Percentiles rank a stretch among this genome's conserved stretches.
Conservation (phyloP, 139 green algal genomes). For the Micractinium sp. region DNA sequence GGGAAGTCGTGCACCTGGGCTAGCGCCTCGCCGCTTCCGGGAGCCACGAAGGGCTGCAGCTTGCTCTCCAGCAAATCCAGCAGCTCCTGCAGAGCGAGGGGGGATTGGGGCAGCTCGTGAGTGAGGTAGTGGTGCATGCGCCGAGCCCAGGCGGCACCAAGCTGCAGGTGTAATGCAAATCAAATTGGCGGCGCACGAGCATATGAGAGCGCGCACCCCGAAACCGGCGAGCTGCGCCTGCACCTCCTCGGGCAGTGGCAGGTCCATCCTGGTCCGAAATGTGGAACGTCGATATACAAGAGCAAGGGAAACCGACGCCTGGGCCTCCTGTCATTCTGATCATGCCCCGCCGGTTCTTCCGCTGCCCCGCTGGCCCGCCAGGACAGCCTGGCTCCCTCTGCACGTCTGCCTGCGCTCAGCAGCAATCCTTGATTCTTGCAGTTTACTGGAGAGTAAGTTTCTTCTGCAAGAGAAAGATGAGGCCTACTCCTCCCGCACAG, state of each 20-base stretch:
- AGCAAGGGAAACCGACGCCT: background rate
- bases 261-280: conserved; percentile 2
- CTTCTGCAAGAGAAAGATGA: no score
- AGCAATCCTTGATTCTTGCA: no score
- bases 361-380: no score
- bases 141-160: background rate
- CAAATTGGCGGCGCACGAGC: background rate
- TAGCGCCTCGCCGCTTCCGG: background rate
- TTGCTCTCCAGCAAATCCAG: conserved; percentile 22
- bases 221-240: conserved; percentile 3
- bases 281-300: background rate
- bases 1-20: background rate
- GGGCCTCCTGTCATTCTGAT: no score
- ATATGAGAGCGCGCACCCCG: background rate
- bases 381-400: no score
- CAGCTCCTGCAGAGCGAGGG: background rate
- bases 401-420: no score
- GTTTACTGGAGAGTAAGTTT: no score
- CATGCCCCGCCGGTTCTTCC: no score
- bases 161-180: background rate
- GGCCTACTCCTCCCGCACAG: no score
- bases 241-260: conserved; percentile 14
- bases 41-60: conserved; percentile 12
- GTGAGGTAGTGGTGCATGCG: background rate
- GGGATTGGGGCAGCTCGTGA: no score